phyloP scores from a whole-genome alignment of 2,329 filamentous ascomycete species.

The Rosellinia necatrix region DNA sequence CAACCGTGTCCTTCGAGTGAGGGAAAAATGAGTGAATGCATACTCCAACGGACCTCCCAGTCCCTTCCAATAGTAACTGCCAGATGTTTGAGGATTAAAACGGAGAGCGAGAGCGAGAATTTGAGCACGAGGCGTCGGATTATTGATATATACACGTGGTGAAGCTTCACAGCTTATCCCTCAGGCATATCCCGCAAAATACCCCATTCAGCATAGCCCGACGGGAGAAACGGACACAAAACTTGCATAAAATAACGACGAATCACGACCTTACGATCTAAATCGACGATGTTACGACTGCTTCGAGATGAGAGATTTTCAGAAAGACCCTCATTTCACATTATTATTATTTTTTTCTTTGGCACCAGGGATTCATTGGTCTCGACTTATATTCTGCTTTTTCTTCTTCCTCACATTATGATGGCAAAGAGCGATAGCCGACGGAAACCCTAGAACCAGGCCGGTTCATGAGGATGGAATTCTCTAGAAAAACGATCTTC shows the following conservation, averaged over 20 bases:
- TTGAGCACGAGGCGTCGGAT: constrained; percentile 35
- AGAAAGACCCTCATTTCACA: constrained; percentile 16
- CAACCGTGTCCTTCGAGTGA: constrained; percentile 63
- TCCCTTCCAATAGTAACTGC: constrained; percentile 25
- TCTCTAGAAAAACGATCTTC: constrained; percentile 14
- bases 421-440: constrained; percentile 26
- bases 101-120: constrained; percentile 14
- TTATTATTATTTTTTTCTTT: constrained; percentile 29
- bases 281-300: constrained; percentile 37
- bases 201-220: constrained; percentile 38
- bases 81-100: constrained; percentile 36
- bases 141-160: constrained; percentile 44
- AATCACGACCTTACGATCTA: constrained; percentile 41
- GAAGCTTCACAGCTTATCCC: constrained; percentile 46
- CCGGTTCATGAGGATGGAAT: constrained; percentile 35
- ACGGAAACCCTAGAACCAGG: constrained; percentile 36
- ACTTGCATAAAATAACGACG: constrained; percentile 43
- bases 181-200: constrained; percentile 40
- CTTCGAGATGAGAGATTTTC: constrained; percentile 28
- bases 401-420: constrained; percentile 22
- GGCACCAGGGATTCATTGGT: constrained; percentile 21
- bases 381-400: constrained; percentile 20
- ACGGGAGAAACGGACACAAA: constrained; percentile 38
- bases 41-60: constrained; percentile 6
- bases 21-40: constrained; percentile 25